These are phyloP conservation scores for Dactylellina sp. DNA, from an alignment of 2,329 filamentous ascomycete genomes.

Conservation along the genomic window DNA sequence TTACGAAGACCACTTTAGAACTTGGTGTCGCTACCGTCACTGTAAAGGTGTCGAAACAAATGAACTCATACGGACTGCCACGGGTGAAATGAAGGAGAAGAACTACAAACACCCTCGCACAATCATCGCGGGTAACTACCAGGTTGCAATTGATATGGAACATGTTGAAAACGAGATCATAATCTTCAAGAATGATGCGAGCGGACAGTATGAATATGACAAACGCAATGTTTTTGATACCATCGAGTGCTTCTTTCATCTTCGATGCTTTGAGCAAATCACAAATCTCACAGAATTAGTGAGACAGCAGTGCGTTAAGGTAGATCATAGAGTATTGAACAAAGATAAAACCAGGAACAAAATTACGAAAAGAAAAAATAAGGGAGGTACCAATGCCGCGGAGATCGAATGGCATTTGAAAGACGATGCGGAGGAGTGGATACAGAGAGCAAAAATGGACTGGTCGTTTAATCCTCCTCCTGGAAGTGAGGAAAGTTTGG, in stretches of 20 bases:
- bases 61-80: slow-evolving; percentile 43
- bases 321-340: slow-evolving; percentile 50
- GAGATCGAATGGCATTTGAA: slow-evolving; percentile 57
- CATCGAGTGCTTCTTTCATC: slow-evolving; percentile 53
- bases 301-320: slow-evolving; percentile 28
- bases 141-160: slow-evolving; percentile 52
- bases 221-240: slow-evolving; percentile 48
- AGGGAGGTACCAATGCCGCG: slow-evolving; percentile 54
- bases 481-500: slow-evolving; percentile 44
- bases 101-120: slow-evolving; percentile 56
- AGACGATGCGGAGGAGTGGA: slow-evolving; percentile 47
- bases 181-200: slow-evolving; percentile 29
- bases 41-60: slow-evolving; percentile 51
- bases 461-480: slow-evolving; percentile 41
- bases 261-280: slow-evolving; percentile 51
- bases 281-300: slow-evolving; percentile 42
- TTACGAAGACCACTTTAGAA: slow-evolving; percentile 45
- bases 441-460: slow-evolving; percentile 33
- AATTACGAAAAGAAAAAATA: slow-evolving; percentile 51
- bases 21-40: slow-evolving; percentile 53
- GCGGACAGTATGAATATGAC: slow-evolving; percentile 43
- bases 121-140: slow-evolving; percentile 54
- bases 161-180: slow-evolving; percentile 39
- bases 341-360: slow-evolving; percentile 51
- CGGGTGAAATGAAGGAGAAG: slow-evolving; percentile 47